Percentiles rank a stretch among this genome's conserved stretches.
Evolutionary conservation across 148 eudicot species (phyloP).

Genomic region (Amaranthus palmeri): DNA sequence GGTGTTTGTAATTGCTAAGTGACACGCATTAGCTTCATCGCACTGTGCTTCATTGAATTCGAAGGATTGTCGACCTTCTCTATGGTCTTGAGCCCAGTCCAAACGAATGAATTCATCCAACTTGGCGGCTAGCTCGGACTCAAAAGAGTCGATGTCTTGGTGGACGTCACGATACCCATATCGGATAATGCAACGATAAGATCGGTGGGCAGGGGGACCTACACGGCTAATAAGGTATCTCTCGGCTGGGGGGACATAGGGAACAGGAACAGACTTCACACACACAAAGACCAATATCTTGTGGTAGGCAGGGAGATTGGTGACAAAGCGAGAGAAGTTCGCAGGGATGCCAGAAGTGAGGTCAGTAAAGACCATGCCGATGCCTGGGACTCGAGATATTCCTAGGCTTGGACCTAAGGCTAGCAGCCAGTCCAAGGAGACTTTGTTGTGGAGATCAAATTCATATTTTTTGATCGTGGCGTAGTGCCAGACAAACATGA

Average conservation of each 20-base stretch:
- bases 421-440: conserved; percentile 82
- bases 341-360: conserved; percentile 89
- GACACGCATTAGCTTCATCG: conserved; percentile 36
- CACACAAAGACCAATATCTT: conserved; percentile 74
- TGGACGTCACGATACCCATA: conserved; percentile 93
- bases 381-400: conserved; percentile 81
- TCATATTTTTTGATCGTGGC: conserved; percentile 80
- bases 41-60: conserved; percentile 29
- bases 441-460: conserved; percentile 91
- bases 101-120: conserved; percentile 66
- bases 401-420: conserved; percentile 85
- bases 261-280: conserved; percentile 83
- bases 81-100: conserved; percentile 48
- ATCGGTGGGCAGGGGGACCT: conserved; percentile 69
- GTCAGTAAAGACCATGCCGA: conserved; percentile 79
- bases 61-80: conserved; percentile 11
- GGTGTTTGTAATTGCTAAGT: conserved; percentile 58
- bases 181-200: conserved; percentile 80
- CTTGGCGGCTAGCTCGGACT: conserved; percentile 59
- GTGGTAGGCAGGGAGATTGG: conserved; percentile 93
- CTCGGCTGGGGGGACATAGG: conserved; percentile 67
- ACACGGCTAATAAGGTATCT: conserved; percentile 81
- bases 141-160: conserved; percentile 83
- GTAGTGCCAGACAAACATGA: conserved; percentile 93
- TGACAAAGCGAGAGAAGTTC: conserved; percentile 84